Evolutionary conservation across 768 basidiomycete species (phyloP).

Genomic region (Mycena olivaceomarginata): DNA sequence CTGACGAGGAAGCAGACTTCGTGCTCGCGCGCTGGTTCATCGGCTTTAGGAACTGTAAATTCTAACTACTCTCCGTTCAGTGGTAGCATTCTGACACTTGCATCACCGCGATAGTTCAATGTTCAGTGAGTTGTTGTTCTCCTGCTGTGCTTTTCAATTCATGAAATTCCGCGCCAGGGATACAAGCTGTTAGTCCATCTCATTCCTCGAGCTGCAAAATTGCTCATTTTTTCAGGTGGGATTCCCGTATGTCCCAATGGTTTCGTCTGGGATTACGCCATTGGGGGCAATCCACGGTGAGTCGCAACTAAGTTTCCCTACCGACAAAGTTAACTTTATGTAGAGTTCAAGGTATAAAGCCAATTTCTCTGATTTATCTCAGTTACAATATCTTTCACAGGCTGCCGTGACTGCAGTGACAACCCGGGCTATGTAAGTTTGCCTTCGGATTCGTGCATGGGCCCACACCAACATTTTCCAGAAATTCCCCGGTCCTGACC

Average conservation of each 20-base stretch:
- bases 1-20: not conserved
- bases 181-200: conserved; percentile 1
- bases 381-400: conserved; percentile 1
- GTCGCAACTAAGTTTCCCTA: not conserved
- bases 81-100: not conserved
- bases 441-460: not conserved
- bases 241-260: conserved; percentile 2
- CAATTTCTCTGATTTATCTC: not conserved
- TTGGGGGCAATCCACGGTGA: not conserved
- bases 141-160: too few relatives aligned
- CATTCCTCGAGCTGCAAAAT: not conserved
- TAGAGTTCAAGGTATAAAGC: conserved; percentile 13
- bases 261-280: conserved; percentile 15
- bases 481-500: conserved; percentile 13
- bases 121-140: not conserved
- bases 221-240: conserved; percentile 9
- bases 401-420: conserved; percentile 11
- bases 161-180: conserved; percentile 3
- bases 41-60: conserved; percentile 3
- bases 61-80: not conserved
- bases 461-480: not conserved
- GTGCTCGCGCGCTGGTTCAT: not conserved
- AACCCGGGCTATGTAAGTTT: conserved; percentile 12
- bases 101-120: not conserved
- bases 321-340: not conserved